Base-by-base conservation (phyloP, 768 basidiomycete species). In the Hygrophoropsis aurantiaca region DNA sequence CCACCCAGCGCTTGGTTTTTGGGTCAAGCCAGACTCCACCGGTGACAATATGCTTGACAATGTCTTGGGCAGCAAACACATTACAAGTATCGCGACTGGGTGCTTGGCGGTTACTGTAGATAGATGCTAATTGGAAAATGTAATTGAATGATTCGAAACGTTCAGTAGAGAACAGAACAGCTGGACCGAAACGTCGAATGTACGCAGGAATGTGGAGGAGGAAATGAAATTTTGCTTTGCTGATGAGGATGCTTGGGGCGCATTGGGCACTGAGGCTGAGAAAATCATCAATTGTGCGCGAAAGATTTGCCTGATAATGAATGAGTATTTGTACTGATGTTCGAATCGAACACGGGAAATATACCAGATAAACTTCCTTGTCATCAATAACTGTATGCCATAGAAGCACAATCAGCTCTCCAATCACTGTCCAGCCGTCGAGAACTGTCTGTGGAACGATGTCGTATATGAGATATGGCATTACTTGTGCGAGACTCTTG, bases 301-400 rank as follows among this genome's bases (percentile, higher is more conserved):
- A 41, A 1, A 54, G 20, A 34, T 47, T 13, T 21, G 44, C 44
- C 54, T 55, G 5, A 33, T 23, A 33, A 18, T 32, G 25, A 46
- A 30, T 23, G 9, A 44, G 18, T 23, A 42, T 47, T 16, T 2
- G 15, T n/a, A 42, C 16, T 35, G 8, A 27, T n/a, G n/a, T n/a
- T n/a, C n/a, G n/a, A n/a, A n/a, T n/a, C n/a, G n/a, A n/a, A n/a
- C n/a, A 42, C 20, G 23, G 19, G 18, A 7, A 25, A n/a, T 11
- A 3, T n/a, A 69, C 62, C 4, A 70, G 16, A 51, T 75, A 78
- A 13, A 56, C 41, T 3, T 69, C 58, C 15, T 58, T 55, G 39
- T 76, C 52, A 0, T 50, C 35, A n/a, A 78, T 77, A 47, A 66
- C 62, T 0, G 65, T 62, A 10, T 73, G 52, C 77, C 77, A 79